Conservation (phyloP, 345 rosid species). For the Salix udensis region DNA sequence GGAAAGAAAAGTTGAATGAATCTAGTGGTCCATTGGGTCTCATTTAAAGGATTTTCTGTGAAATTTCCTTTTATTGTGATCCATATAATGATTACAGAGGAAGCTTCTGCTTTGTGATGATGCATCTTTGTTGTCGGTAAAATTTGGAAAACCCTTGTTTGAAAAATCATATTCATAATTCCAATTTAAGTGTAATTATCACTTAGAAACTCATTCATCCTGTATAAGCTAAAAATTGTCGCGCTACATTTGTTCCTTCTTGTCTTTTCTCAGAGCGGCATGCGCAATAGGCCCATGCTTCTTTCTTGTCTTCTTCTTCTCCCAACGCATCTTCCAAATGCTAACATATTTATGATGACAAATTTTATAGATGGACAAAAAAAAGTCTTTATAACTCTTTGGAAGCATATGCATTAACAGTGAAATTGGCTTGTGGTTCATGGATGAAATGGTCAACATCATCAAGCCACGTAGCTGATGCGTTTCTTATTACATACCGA, state of each 20-base stretch:
- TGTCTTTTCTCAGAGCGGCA: background rate
- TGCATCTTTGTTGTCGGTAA: background rate
- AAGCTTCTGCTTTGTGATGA: constrained; percentile 3
- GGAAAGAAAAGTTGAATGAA: background rate
- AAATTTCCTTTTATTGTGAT: constrained; percentile 19
- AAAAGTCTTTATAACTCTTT: no score
- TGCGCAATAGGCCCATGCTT: background rate
- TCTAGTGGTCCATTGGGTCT: background rate
- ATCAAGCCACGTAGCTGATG: background rate
- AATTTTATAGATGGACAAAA: background rate
- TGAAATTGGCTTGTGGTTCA: background rate
- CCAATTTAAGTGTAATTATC: no score
- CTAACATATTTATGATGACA: background rate
- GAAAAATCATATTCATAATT: background rate
- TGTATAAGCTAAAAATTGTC: background rate
- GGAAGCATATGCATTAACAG: background rate
- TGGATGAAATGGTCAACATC: background rate
- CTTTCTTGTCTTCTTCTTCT: background rate
- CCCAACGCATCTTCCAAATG: background rate
- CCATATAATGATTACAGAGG: constrained; percentile 4
- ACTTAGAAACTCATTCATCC: no score
- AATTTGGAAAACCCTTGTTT: background rate
- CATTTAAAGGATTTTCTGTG: constrained; percentile 6
- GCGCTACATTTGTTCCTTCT: background rate
- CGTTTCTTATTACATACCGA: background rate